Evolutionary conservation across 23 red algal species (phyloP).

Genomic region (Agarophyton chilense): DNA sequence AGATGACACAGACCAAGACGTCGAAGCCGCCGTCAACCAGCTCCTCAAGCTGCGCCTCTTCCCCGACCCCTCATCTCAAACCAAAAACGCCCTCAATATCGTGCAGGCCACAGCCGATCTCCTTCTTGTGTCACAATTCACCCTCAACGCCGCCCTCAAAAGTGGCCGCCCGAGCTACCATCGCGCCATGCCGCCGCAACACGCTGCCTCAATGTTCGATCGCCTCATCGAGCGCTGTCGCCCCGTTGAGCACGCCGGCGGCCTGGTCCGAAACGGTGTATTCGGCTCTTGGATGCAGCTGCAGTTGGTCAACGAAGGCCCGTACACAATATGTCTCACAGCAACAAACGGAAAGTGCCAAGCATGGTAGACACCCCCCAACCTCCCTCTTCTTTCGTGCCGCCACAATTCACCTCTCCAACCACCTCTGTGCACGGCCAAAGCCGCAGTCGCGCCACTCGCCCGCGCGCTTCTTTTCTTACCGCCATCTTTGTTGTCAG

Average conservation of each 20-base stretch:
- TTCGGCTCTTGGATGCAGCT: conserved; percentile 68
- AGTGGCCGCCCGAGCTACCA: conserved; percentile 65
- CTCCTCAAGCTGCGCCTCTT: conserved; percentile 54
- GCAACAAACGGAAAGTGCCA: conserved; percentile 49
- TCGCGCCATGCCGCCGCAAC: conserved; percentile 42
- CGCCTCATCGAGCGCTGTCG: conserved; percentile 27
- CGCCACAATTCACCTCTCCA: too few relatives aligned
- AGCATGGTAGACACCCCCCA: conserved; percentile 14
- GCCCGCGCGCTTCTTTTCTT: too few relatives aligned
- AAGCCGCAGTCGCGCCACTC: too few relatives aligned
- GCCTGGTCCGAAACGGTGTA: conserved; percentile 26
- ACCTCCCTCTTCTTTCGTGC: too few relatives aligned
- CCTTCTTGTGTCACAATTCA: conserved; percentile 71
- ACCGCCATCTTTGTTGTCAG: too few relatives aligned
- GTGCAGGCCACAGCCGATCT: conserved; percentile 13
- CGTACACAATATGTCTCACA: conserved; percentile 56
- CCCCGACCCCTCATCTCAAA: background rate
- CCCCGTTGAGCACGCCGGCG: background rate
- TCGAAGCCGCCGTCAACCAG: conserved; percentile 10
- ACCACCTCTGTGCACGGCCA: too few relatives aligned
- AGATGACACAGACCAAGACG: conserved; percentile 19
- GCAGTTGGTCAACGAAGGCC: conserved; percentile 72
- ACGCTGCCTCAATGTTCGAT: conserved; percentile 37
- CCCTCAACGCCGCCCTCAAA: conserved; percentile 51
- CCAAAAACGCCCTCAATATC: conserved; percentile 2